Base-by-base conservation (phyloP, 306 rosid genomes). In the Parietaria judaica region DNA sequence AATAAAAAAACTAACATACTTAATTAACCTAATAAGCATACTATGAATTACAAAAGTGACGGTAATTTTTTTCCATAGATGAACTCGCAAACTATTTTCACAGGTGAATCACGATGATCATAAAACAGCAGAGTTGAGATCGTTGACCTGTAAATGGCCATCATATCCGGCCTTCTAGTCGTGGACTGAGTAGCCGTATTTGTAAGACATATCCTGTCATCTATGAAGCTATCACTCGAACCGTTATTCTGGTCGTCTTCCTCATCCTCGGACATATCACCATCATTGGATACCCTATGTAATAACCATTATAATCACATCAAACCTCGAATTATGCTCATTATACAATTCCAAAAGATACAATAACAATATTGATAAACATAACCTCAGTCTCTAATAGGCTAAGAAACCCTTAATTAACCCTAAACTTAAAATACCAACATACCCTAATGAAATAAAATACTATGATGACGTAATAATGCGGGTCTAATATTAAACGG, bases 161-260 rank as follows among this genome's bases (percentile, higher is more conserved):
- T 91, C 95, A 88, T 91, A 79, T 91, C 96, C 60, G 60, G 36
- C 75, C 80, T 70, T 51, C 85, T 64, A 60, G 74, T 73, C 72
- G 74, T 86, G 60, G 87, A 78, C 60, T 80, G 96, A 73, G 80
- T 81, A 66, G 62, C 61, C 5, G 56, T 59, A n/a, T 72, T 76
- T 34, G 89, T 78, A 70, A 70, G 71, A 77, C 71, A 81, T 64
- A 74, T 76, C 70, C 86, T 67, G 80, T 91, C 98, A 82, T 91
- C 98, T 76, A 91, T 91, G 86, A 91, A 91, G 78, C 95, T 86
- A 74, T 85, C 88, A 58, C 56, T 36, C 43, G 96, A 84, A 72
- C 78, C 31, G 64, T 60, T 72, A 16, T 81, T 80, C 70, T 44
- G 69, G 61, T 72, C 84, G 11, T 68, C 92, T 78, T 81, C 95